Conservation (phyloP, 495 filamentous ascomycete species). For the Annulohypoxylon moriforme region DNA sequence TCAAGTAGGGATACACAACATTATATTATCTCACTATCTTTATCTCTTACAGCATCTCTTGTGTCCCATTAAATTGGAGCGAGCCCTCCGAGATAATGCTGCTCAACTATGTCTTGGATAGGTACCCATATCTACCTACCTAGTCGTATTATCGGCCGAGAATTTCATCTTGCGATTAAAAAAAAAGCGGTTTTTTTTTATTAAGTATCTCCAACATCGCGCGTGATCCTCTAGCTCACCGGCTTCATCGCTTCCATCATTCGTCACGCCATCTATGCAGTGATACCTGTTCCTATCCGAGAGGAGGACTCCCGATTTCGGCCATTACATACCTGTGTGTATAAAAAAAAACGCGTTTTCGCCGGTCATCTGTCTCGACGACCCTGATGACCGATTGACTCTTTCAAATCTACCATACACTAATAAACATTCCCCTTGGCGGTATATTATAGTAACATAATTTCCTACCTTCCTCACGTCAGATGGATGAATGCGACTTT, state of each 20-base stretch:
- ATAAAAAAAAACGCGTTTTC: not conserved
- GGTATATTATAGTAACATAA: not conserved
- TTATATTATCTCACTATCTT: not conserved
- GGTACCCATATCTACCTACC: not conserved
- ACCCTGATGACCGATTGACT: slow-evolving; percentile 6
- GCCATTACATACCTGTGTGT: no score
- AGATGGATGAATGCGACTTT: slow-evolving; percentile 27
- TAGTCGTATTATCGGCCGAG: not conserved
- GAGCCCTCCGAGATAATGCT: not conserved
- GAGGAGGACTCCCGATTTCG: slow-evolving; percentile 20
- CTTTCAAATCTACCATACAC: not conserved
- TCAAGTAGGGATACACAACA: not conserved
- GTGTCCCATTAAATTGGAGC: not conserved
- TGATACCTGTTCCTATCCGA: slow-evolving; percentile 14
- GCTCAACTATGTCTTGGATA: not conserved
- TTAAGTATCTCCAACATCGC: not conserved
- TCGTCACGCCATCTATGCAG: slow-evolving; percentile 27
- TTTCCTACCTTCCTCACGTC: slow-evolving; percentile 1
- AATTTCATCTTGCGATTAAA: not conserved
- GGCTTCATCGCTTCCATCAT: not conserved
- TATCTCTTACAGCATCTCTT: not conserved
- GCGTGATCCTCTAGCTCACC: not conserved
- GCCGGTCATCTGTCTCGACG: not conserved
- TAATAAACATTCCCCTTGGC: not conserved
- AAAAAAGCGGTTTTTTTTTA: not conserved